Evolutionary conservation across 257 asterid genomes (phyloP), one percentile per base, ranked within the genome.

Genomic region (Cordia subcordata): DNA sequence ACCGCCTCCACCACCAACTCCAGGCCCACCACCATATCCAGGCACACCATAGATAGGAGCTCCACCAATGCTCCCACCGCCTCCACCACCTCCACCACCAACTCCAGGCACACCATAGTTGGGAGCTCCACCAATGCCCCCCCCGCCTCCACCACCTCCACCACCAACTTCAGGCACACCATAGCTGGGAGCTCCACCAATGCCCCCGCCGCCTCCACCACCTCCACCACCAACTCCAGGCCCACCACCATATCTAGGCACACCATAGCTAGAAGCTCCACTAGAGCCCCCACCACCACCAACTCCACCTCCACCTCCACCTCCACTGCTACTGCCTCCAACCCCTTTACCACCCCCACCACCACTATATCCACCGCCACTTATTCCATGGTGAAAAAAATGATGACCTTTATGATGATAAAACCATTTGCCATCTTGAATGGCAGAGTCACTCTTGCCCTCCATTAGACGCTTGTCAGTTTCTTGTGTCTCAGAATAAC

Each of bases 11-110:
- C 44, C 44, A 39, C 44, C 44, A 39, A 8, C 44, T 39, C 37
- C 65, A n/a, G 18, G 57, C 47, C 4, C 47, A 14, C 10, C 11
- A 21, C 66, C 45, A 50, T 16, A 61, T 1, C 66, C 56, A 17
- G 40, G 50, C 17, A 11, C 33, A 6, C 63, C 49, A 16, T n/a
- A n/a, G n/a, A n/a, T n/a, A n/a, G n/a, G n/a, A n/a, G n/a, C n/a
- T n/a, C n/a, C n/a, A n/a, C n/a, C n/a, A n/a, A n/a, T 39, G 44
- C 44, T 12, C 8, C 44, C 44, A 39, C 39, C 46, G 12, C 44
- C 44, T 39, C 11, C 37, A 0, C 33, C 22, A 6, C 53, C 22
- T 17, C 52, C 47, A 61, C 65, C 57, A 20, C 59, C 60, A 0
- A 62, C 68, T 0, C 63, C 58, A 21, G 49, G 8, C 53, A n/a